Conservation (phyloP, 805 yeast genomes). For the Kodamaea sagamina region DNA sequence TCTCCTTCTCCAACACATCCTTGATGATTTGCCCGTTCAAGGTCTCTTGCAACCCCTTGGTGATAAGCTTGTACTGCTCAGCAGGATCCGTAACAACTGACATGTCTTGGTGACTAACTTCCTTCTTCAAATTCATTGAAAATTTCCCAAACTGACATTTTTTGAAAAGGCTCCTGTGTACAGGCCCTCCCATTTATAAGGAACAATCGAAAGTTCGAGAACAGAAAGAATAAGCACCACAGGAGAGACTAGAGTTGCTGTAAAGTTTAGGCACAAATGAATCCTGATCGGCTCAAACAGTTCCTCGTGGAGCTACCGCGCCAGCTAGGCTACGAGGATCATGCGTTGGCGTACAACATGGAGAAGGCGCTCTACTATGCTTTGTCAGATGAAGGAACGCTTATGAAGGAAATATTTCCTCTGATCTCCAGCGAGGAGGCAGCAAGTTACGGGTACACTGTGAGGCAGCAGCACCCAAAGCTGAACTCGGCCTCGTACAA, state of each 20-base stretch:
- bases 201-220: constrained; percentile 6
- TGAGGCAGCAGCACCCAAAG: not conserved
- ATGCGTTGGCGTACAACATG: constrained; percentile 22
- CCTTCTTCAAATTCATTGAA: not conserved
- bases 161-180: not conserved
- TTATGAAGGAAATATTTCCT: constrained; percentile 18
- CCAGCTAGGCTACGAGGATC: constrained; percentile 16
- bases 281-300: constrained; percentile 22
- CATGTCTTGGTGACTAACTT: constrained; percentile 17
- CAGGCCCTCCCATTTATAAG: not conserved
- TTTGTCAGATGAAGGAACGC: constrained; percentile 20
- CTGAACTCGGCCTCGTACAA: not conserved
- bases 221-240: not conserved
- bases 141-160: not conserved
- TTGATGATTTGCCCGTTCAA: constrained; percentile 85
- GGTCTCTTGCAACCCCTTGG: constrained; percentile 88
- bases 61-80: constrained; percentile 72
- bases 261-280: not conserved
- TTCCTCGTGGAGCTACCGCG: constrained; percentile 32
- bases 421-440: constrained; percentile 1
- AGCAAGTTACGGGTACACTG: not conserved
- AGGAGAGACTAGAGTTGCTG: not conserved
- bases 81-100: constrained; percentile 47
- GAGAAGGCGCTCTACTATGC: constrained; percentile 34
- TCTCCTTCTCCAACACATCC: constrained; percentile 74